These are phyloP conservation scores for Closterium sp. DNA, from an alignment of 139 green algal species.

Conservation along the genomic window DNA sequence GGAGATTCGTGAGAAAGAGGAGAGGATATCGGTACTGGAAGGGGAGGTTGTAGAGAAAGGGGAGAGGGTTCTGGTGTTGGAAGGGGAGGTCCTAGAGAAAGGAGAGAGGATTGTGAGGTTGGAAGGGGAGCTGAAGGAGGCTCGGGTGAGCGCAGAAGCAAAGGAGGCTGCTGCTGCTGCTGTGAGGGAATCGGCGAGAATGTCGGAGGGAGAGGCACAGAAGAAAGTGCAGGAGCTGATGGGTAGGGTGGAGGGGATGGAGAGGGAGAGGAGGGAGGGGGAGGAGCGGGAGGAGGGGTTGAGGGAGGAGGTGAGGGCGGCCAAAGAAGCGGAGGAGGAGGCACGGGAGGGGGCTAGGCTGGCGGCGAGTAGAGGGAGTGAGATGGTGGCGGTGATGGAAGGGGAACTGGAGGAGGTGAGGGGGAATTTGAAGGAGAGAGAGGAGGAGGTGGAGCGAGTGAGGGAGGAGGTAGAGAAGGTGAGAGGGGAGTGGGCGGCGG, in stretches of 20 bases:
- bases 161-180: neutral
- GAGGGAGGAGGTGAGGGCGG: neutral
- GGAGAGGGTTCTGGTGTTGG: no score
- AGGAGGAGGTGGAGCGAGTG: neutral
- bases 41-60: no score
- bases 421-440: neutral
- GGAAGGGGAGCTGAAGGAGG: neutral
- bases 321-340: neutral
- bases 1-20: neutral
- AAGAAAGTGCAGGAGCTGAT: neutral
- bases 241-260: neutral
- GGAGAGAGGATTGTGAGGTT: neutral
- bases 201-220: slow-evolving; percentile 6
- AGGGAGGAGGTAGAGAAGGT: neutral
- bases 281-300: neutral
- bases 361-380: neutral
- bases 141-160: neutral
- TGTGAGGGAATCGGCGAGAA: neutral
- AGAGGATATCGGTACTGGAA: no score
- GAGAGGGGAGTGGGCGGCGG: neutral
- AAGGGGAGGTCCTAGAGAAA: no score
- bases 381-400: neutral
- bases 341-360: neutral
- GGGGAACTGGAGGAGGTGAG: neutral
- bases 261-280: slow-evolving; percentile 11